Evolutionary conservation across 2,329 filamentous ascomycete genomes (phyloP).

Genomic region (Aureobasidium sp.): DNA sequence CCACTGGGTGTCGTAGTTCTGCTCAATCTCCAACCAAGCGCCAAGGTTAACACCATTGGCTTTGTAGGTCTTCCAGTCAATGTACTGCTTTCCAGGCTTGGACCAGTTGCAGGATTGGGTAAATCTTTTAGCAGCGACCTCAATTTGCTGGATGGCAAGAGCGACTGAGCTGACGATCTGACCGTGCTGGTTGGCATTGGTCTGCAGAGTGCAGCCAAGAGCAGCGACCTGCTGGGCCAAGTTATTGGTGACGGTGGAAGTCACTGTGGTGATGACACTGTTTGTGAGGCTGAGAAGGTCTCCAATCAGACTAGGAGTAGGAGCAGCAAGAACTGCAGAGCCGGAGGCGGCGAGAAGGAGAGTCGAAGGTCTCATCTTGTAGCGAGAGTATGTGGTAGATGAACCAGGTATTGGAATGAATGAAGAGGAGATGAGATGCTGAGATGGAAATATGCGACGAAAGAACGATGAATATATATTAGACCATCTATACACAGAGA

Average conservation of each 20-base stretch:
- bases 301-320: not conserved
- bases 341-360: constrained; percentile 10
- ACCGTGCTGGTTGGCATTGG: constrained; percentile 10
- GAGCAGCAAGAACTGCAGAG: constrained; percentile 5
- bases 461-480: not conserved
- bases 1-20: constrained; percentile 1
- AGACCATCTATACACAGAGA: not conserved
- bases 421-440: not conserved
- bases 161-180: not conserved
- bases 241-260: not conserved
- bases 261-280: not conserved
- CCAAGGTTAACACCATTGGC: constrained; percentile 23
- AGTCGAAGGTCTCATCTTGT: not conserved
- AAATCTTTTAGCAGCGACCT: constrained; percentile 19
- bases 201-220: constrained; percentile 7
- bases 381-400: not conserved
- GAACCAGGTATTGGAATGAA: not conserved
- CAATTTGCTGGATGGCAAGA: not conserved
- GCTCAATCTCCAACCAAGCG: constrained; percentile 27
- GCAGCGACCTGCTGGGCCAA: not conserved
- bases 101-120: constrained; percentile 16
- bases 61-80: constrained; percentile 18
- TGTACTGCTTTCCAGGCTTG: constrained; percentile 10
- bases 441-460: not conserved
- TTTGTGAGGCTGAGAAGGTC: not conserved